Evolutionary conservation across 2,329 filamentous ascomycete species (phyloP), one percentile per base, ranked within the genome.

Genomic region (Cadophora sp.): DNA sequence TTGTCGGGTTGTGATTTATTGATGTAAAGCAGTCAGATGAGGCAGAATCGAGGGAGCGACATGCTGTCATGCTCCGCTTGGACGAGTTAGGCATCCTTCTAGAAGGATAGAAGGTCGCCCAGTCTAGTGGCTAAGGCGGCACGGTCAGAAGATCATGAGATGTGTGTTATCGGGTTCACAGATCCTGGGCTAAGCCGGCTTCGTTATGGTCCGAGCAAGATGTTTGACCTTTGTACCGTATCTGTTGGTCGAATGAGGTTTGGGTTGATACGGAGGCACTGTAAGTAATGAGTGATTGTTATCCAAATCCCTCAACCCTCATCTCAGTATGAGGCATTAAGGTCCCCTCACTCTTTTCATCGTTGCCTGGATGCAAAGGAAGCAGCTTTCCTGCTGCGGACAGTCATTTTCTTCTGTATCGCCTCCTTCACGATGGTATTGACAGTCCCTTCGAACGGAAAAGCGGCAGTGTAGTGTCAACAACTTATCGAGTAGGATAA

Each of bases 61-160:
- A 46, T 56, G 50, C 43, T 64, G 62, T 24, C 37, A 58, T 19
- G 3, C 12, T 34, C 16, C 53, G 4, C 37, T 58, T 16, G 43
- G 62, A 65, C 40, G 56, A 4, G 16, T 58, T 50, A 68, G 67
- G 67, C 53, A 69, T 43, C 31, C 67, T 71, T 69, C 69, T 64
- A 68, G 69, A 69, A 69, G 63, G 31, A 12, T 55, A 66, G 61
- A 58, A 55, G 51, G 31, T 48, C 7, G 19, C 19, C 43, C n/a
- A 22, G 43, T 48, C 43, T 48, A 26, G 60, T 65, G 69, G 69
- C 67, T 69, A 64, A 63, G 51, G 60, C 69, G 69, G 69, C 67
- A 67, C 56, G 53, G 64, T 67, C 60, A 64, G 64, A 40, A 55
- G 67, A 64, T 66, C 62, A 58, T 56, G 58, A 56, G 50, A 62